These are phyloP conservation scores for Cubamyces lactineus DNA, from an alignment of 768 basidiomycete species.

Conservation along the genomic window DNA sequence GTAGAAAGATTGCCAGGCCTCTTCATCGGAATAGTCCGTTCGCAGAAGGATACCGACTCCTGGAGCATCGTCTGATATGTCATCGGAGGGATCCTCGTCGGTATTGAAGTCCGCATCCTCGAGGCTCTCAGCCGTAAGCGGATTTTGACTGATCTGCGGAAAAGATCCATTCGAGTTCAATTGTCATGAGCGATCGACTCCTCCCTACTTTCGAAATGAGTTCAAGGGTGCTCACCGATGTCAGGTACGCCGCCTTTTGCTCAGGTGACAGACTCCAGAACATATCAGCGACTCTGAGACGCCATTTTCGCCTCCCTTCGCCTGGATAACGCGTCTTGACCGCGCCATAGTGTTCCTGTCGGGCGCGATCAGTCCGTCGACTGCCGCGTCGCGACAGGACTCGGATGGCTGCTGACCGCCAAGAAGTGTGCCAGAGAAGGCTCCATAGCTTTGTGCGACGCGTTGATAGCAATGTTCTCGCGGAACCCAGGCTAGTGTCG, in stretches of 20 bases:
- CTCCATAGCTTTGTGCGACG: conserved; percentile 5
- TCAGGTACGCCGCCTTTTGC: conserved; percentile 28
- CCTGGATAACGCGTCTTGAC: conserved; percentile 49
- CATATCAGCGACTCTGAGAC: conserved; percentile 52
- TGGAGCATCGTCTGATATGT: conserved; percentile 44
- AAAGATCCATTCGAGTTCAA: not conserved
- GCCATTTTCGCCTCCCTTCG: conserved; percentile 62
- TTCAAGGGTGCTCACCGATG: conserved; percentile 13
- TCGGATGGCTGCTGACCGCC: conserved; percentile 22
- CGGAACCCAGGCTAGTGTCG: not conserved
- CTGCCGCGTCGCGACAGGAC: not conserved
- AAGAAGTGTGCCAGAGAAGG: conserved; percentile 25
- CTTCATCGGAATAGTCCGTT: conserved; percentile 71
- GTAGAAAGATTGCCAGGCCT: conserved; percentile 63
- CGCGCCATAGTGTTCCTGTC: conserved; percentile 42
- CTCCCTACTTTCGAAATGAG: not conserved
- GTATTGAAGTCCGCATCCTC: conserved; percentile 33
- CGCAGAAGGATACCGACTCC: conserved; percentile 69
- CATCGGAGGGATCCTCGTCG: conserved; percentile 62
- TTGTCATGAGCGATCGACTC: not conserved
- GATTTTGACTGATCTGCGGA: conserved; percentile 18
- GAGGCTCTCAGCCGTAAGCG: conserved; percentile 23
- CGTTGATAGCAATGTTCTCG: not conserved
- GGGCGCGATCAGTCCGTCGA: conserved; percentile 5
- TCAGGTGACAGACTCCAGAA: conserved; percentile 47